Percentiles rank a stretch among this genome's conserved stretches.
Evolutionary conservation across 352 stramenopile genomes (phyloP).

Genomic region (Globisporangium iwayamae): DNA sequence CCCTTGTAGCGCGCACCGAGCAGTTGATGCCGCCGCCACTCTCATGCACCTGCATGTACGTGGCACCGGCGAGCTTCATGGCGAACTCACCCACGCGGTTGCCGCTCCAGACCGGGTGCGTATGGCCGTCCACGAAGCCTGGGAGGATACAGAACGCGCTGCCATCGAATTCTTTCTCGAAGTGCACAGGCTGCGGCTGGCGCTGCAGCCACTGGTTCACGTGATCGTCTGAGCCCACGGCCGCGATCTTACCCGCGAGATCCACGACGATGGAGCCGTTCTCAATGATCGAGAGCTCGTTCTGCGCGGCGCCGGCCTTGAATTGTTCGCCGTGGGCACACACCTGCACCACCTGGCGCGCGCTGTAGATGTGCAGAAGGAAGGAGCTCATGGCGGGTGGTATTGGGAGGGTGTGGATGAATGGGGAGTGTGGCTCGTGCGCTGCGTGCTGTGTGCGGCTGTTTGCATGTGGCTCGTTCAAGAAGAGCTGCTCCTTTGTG

Average conservation of each 20-base stretch:
- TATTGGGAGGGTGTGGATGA: neutral
- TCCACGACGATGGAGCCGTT: constrained; percentile 59
- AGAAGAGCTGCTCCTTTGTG: neutral
- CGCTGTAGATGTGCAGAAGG: constrained; percentile 62
- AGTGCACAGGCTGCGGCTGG: constrained; percentile 58
- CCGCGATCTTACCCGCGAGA: constrained; percentile 49
- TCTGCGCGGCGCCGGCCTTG: constrained; percentile 61
- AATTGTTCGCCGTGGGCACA: constrained; percentile 55
- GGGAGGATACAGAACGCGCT: constrained; percentile 67
- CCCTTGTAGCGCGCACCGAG: constrained; percentile 67
- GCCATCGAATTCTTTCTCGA: constrained; percentile 70
- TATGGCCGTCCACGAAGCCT: constrained; percentile 80
- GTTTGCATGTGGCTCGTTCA: neutral
- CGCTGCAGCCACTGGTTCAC: constrained; percentile 50
- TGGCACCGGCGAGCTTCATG: constrained; percentile 83
- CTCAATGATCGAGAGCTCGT: constrained; percentile 57
- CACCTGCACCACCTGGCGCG: constrained; percentile 71
- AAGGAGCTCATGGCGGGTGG: constrained; percentile 55
- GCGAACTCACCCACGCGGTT: constrained; percentile 85
- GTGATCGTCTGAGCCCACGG: constrained; percentile 50
- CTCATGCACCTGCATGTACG: constrained; percentile 78
- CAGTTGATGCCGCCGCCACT: constrained; percentile 78
- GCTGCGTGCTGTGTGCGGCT: too few species aligned
- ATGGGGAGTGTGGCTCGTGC: constrained; percentile 19
- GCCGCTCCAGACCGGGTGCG: constrained; percentile 80